A percentile compares a stretch with the other conserved stretches of the same genome.
These are phyloP conservation scores for Cercophora scortea DNA, from an alignment of 495 filamentous ascomycete species.

Conservation along the genomic window DNA sequence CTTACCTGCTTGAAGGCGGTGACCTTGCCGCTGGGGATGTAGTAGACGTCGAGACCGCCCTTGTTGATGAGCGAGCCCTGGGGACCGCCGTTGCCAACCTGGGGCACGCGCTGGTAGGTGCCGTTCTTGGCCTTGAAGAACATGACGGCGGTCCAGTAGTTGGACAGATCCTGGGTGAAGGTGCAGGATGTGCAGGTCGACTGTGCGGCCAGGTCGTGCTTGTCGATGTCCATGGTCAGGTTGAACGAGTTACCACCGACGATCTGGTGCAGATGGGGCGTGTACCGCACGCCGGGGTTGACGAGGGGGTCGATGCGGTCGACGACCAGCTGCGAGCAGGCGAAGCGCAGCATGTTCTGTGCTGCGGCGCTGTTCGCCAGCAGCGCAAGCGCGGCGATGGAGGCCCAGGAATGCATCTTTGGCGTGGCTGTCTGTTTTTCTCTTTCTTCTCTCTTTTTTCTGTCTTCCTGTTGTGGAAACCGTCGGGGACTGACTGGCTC, in stretches of 20 bases:
- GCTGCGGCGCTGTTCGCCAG: conserved; percentile 38
- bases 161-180: conserved; percentile 62
- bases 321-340: conserved; percentile 50
- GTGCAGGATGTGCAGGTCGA: conserved; percentile 67
- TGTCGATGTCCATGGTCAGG: conserved; percentile 54
- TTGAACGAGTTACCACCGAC: conserved; percentile 59
- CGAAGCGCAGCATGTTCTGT: conserved; percentile 49
- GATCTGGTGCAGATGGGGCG: conserved; percentile 45
- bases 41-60: conserved; percentile 43
- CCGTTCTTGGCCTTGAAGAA: conserved; percentile 66
- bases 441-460: conserved; percentile 4
- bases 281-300: conserved; percentile 42
- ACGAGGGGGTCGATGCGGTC: conserved; percentile 46
- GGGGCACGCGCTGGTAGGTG: conserved; percentile 58
- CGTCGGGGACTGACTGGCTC: not conserved
- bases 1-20: conserved; percentile 50
- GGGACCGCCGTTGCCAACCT: conserved; percentile 51
- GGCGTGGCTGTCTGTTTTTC: no score
- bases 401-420: conserved; percentile 43
- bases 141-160: conserved; percentile 72
- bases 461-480: not conserved
- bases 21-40: conserved; percentile 36
- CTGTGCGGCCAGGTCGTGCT: conserved; percentile 40
- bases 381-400: conserved; percentile 38
- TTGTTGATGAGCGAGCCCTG: conserved; percentile 63